Base-by-base conservation (phyloP, 202 grass and related monocot species). In the Saccharum hybrid region DNA sequence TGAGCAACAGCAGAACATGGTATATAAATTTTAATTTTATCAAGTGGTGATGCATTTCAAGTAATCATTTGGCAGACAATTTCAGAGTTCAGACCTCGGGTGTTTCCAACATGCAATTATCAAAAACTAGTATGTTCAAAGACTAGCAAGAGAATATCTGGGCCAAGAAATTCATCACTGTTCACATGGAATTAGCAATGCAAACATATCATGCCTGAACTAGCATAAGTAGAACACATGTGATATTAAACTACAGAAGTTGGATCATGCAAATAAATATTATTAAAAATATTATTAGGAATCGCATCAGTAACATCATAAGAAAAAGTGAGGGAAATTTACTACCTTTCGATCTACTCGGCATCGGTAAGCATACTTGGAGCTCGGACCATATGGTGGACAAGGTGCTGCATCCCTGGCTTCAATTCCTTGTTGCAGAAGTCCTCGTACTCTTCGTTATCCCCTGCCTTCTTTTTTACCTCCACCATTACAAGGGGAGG, bases 381-480 rank as follows among this genome's bases (percentile, higher is more conserved):
- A 80, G 67, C 42, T 69, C 83, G 62, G 51, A 63, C 64, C 70
- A 86, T 71, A 77, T 91, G 79, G 79, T 91, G 89, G 66, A 97
- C 74, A 22, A 97, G 88, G 36, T 89, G 78, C 72, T 88, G 86
- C 94, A 97, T 88, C 48, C 94, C 94, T 54, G 94, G 92, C 82
- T 94, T 97, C 79, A 97, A 56, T 67, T 97, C 94, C 86, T 82
- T 97, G 62, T 71, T 83, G 43, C 92, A 94, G 65, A 97, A 97
- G 40, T 97, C 90, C 19, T 97, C 94, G 46, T 97, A 97, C 75
- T 94, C 94, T 12, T 88, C 88, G 11, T 86, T 86, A 84, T 97
- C 86, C 4, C 94, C 94, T 0, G 94, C 88, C 68, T 97, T 97
- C 84, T 91, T 97, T 81, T 97, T 97, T 75, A 97, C 88, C 78